These are phyloP conservation scores for Diphasiastrum complanatum DNA, from an alignment of 83 land plant genomes.

Conservation along the genomic window DNA sequence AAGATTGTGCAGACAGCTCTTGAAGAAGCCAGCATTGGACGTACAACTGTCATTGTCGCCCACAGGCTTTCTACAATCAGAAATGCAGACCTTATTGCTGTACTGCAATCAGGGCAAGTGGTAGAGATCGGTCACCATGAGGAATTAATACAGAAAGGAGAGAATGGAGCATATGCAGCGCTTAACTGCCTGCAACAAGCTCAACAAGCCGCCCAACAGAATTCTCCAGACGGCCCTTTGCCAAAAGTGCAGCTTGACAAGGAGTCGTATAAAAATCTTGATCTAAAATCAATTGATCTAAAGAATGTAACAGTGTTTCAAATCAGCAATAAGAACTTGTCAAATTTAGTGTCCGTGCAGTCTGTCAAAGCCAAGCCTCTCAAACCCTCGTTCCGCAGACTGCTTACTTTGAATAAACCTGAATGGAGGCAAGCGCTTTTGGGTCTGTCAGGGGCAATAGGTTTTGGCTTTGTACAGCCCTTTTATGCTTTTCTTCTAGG, in stretches of 20 bases:
- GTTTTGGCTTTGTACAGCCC: slow-evolving; percentile 27
- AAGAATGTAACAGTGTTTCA: no score
- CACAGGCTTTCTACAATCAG: no score
- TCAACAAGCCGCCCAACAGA: slow-evolving; percentile 3
- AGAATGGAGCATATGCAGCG: slow-evolving; percentile 21
- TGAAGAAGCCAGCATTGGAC: no score
- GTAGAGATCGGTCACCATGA: slow-evolving; percentile 24
- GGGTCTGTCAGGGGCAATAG: slow-evolving; percentile 28
- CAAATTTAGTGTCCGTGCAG: neutral
- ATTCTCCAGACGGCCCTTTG: neutral
- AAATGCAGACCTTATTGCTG: slow-evolving; percentile 25
- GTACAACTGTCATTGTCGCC: no score
- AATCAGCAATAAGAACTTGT: neutral
- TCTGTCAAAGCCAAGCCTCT: neutral
- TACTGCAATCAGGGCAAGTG: slow-evolving; percentile 23
- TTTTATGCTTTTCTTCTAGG: slow-evolving; percentile 23
- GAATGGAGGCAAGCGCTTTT: slow-evolving; percentile 34
- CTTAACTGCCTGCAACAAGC: slow-evolving; percentile 21
- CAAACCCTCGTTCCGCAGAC: slow-evolving; percentile 17
- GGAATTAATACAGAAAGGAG: slow-evolving; percentile 11
- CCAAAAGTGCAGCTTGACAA: neutral
- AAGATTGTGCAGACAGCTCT: no score
- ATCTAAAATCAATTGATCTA: no score
- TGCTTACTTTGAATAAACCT: slow-evolving; percentile 21
- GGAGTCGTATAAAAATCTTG: neutral